Evolutionary conservation across 345 rosid species (phyloP).

Genomic region (Diplotaxis tenuifolia): DNA sequence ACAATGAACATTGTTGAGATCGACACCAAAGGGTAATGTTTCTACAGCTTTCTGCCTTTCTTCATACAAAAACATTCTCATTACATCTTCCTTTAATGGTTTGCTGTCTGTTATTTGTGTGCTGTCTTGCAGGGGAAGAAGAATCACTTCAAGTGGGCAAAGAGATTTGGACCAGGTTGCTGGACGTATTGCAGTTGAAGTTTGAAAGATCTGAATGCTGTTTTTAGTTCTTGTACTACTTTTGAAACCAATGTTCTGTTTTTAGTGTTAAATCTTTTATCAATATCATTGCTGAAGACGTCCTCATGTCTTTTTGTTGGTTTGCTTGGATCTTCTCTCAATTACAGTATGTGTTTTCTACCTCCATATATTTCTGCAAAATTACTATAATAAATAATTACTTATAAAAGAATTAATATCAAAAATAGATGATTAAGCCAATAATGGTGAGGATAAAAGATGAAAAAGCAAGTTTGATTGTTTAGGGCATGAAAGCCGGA

Average conservation of each 20-base stretch:
- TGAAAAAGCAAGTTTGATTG: neutral
- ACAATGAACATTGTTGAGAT: slow-evolving; percentile 67
- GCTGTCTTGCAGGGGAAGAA: slow-evolving; percentile 61
- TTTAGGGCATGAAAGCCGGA: slow-evolving; percentile 23
- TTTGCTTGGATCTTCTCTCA: neutral
- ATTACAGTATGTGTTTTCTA: neutral
- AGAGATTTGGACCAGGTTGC: slow-evolving; percentile 95
- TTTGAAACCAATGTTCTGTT: slow-evolving; percentile 13
- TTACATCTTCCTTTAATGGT: neutral
- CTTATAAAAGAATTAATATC: neutral
- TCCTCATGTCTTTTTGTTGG: neutral
- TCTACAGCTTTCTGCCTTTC: neutral
- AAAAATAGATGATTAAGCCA: neutral
- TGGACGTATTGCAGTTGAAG: slow-evolving; percentile 59
- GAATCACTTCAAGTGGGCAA: slow-evolving; percentile 77
- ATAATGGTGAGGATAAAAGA: neutral
- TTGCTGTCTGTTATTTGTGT: too few species aligned
- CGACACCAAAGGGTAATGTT: slow-evolving; percentile 58
- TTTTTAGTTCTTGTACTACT: slow-evolving; percentile 21
- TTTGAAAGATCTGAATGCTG: slow-evolving; percentile 31
- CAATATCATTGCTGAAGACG: slow-evolving; percentile 22
- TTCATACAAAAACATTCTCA: too few species aligned
- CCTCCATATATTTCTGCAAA: neutral
- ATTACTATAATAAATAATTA: neutral
- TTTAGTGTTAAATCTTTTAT: slow-evolving; percentile 21